Base-by-base conservation (phyloP, 768 basidiomycete species). In the Galerina marginata region DNA sequence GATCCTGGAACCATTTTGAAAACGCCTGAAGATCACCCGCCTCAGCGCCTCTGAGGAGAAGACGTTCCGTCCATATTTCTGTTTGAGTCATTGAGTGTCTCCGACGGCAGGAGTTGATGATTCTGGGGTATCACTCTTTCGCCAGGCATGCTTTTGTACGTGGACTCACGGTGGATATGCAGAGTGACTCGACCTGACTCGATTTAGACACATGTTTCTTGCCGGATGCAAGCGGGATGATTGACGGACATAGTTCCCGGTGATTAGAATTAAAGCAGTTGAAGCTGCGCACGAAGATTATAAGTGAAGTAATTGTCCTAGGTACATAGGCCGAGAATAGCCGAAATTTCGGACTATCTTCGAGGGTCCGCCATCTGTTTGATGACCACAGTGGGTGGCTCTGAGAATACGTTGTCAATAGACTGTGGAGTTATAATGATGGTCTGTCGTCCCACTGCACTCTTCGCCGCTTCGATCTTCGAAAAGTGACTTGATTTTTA, bases 31-130 rank as follows among this genome's bases (percentile, higher is more conserved):
- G 40, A 42, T 70, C 69, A 23, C 54, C 38, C 20, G 48, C 48
- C 47, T 60, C 49, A 23, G 63, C 66, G 2, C 45, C 63, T 52
- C 69, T 63, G 16, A 70, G 56, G 37, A 70, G 48, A 1, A 70
- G 63, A 23, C 69, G 42, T 37, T 59, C 54, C 11, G 69, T 67
- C 60, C 63, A 61, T 42, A 70, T 70, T 43, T 67, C 62, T 20
- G 60, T 59, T 43, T 49, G 61, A 20, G 50, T 37, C 61, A 58
- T 60, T 37, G 10, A 12, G n/a, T 9, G 25, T 14, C 25, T 15
- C 14, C 39, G 2, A 38, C 20, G 6, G 49, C 38, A 6, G 33
- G 37, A 16, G 11, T 15, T 4, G 29, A 40, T 26, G 12, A 12
- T 25, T 15, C 12, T 53, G 36, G 10, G 12, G 36, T 39, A n/a